Base-by-base conservation (phyloP, 2,329 filamentous ascomycete genomes). In the Trichoderma atrobrunneum region DNA sequence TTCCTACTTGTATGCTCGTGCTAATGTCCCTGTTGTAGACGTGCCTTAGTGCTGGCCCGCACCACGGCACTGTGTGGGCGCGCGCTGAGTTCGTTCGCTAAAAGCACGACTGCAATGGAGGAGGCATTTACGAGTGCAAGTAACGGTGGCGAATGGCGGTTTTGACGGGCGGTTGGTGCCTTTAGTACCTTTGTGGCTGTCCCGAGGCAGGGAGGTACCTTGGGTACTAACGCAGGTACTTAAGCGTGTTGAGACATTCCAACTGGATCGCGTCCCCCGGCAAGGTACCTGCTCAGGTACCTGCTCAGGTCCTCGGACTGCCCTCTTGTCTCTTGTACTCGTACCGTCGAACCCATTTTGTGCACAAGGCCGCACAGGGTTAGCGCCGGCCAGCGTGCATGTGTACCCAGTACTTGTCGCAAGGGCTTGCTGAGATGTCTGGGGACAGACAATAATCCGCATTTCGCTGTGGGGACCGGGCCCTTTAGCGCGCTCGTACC, bases 11-110 rank as follows among this genome's bases (percentile, higher is more conserved):
- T n/a, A 18, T 39, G 34, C 39, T 51, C 24, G 36, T 36, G 56
- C 66, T 61, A 51, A 60, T 59, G 66, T 69, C 30, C 56, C 24
- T 54, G 11, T 36, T 26, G 48, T 36, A 36, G 39, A 32, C 62
- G 32, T 24, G 54, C 65, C 34, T 59, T 69, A 61, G 57, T 51
- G 51, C 64, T 57, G 28, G 62, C 54, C 68, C 68, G 48, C 39
- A 48, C 32, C 39, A 30, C 21, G 43, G 57, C 70, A 72, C 70
- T 72, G 70, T 72, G 70, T 72, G 70, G 70, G 28, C 59, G 62
- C 26, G 66, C 66, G 43, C 43, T n/a, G 18, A 51, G 43, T 51
- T 51, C 43, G 43, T 51, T 51, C 43, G 43, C 43, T 51, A 51
- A 51, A 51, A 51, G 43, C 5, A 51, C 43, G 10, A 51, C 39